Conservation (phyloP, 2,329 filamentous ascomycete genomes). For the Phoma herbarum region DNA sequence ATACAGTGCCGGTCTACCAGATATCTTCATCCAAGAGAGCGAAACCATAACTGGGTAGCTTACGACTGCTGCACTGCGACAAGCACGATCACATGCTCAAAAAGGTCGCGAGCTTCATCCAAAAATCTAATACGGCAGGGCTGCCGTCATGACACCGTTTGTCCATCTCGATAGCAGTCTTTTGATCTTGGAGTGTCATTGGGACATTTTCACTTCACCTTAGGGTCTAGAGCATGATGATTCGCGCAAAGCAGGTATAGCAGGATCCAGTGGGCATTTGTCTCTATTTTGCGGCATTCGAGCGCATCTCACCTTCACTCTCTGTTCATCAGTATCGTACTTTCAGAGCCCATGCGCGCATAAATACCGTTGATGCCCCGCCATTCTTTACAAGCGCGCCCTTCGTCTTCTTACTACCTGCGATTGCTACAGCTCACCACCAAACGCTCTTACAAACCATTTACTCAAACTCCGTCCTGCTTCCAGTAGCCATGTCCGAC, state of each 20-base stretch:
- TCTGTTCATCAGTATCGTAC: neutral
- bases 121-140: neutral
- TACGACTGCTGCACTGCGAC: neutral
- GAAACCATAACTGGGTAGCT: neutral
- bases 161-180: neutral
- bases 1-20: neutral
- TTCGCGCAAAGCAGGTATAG: slow-evolving; percentile 13
- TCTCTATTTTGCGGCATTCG: slow-evolving; percentile 13
- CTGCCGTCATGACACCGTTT: slow-evolving; percentile 7
- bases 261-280: slow-evolving; percentile 3
- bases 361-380: slow-evolving; percentile 14
- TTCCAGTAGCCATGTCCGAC: slow-evolving; percentile 39
- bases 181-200: neutral
- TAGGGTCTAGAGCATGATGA: neutral
- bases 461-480: neutral
- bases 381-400: neutral
- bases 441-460: neutral
- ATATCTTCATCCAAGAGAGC: neutral
- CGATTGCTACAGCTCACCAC: slow-evolving; percentile 1
- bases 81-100: neutral
- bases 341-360: slow-evolving; percentile 4
- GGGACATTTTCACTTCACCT: neutral
- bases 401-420: neutral
- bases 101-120: neutral
- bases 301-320: slow-evolving; percentile 26